Percentiles rank a stretch among this genome's conserved stretches.
These are phyloP conservation scores for Massospora cicadina DNA, from an alignment of 371 early-diverging fungal species.

Conservation along the genomic window DNA sequence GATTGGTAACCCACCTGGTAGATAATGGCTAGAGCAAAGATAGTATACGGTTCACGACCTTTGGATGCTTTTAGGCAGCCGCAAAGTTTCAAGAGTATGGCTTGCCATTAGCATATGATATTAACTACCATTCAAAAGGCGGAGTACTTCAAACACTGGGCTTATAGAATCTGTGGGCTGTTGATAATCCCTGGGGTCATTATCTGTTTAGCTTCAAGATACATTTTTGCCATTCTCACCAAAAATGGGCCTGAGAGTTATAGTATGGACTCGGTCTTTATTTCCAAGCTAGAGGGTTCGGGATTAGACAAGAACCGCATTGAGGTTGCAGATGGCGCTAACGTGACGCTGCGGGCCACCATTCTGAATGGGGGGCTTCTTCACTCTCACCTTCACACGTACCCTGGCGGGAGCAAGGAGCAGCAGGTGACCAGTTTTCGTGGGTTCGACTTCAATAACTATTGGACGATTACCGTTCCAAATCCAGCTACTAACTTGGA, in stretches of 20 bases:
- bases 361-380: conserved; percentile 83
- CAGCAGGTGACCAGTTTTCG: conserved; percentile 96
- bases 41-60: conserved; percentile 85
- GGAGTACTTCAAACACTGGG: conserved; percentile 55
- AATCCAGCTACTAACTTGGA: not conserved
- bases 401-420: conserved; percentile 53
- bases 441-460: conserved; percentile 93
- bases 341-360: conserved; percentile 75
- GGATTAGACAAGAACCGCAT: conserved; percentile 44
- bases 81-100: conserved; percentile 35
- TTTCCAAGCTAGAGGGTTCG: conserved; percentile 77
- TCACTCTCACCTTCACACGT: conserved; percentile 92
- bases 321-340: conserved; percentile 85
- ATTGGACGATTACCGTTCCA: conserved; percentile 47
- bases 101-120: not conserved
- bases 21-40: not conserved
- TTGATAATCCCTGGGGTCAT: conserved; percentile 72
- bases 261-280: conserved; percentile 96
- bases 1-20: conserved; percentile 29
- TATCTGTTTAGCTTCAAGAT: conserved; percentile 76
- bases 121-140: conserved; percentile 16
- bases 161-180: conserved; percentile 53
- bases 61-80: conserved; percentile 79
- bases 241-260: conserved; percentile 87
- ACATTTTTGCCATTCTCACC: conserved; percentile 83